Base-by-base conservation (phyloP, 345 rosid species). In the Durio zibethinus region DNA sequence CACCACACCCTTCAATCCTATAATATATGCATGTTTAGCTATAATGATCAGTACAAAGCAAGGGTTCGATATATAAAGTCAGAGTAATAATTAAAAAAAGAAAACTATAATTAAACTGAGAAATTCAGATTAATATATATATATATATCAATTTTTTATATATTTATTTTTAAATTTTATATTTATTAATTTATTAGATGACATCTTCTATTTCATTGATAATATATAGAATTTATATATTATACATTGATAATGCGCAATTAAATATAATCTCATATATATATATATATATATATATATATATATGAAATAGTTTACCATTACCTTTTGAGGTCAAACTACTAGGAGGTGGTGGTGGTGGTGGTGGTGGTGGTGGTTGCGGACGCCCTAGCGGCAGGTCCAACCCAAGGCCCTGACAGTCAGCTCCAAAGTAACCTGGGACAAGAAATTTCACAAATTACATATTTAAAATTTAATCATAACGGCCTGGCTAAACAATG, bases 361-460 rank as follows among this genome's bases (percentile, higher is more conserved):
- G 14, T 6, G 53, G 72, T 2, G 31, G 72, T 0, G 29, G 31
- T 0, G 72, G n/a, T 1, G 72, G 69, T 10, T 20, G 45, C 2
- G 14, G 53, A 42, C 14, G 27, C 33, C 21, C n/a, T 5, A 25
- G 27, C 16, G 72, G 53, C 1, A 67, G 8, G 8, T 23, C 25
- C 35, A 67, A 23, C 2, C 68, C 68, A 33, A 63, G 69, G 27
- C 35, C 20, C 6, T 67, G 53, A 14, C 72, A 67, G n/a, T 67
- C 72, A 6, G 35, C 53, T 67, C 72, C 53, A 7, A 67, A 67
- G 35, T 42, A 67, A 25, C 72, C 72, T 67, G 35, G n/a, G 42
- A 67, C 35, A 67, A 40, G 0, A 66, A 52, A 11, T 12, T 10
- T 66, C 10, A 66, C 16, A 21, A 21, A 1, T 9, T 65, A n/a